Percentiles rank a stretch among this genome's conserved stretches.
Evolutionary conservation across 208 protist genomes (phyloP).

Genomic region (Tritrichomonas foetus): DNA sequence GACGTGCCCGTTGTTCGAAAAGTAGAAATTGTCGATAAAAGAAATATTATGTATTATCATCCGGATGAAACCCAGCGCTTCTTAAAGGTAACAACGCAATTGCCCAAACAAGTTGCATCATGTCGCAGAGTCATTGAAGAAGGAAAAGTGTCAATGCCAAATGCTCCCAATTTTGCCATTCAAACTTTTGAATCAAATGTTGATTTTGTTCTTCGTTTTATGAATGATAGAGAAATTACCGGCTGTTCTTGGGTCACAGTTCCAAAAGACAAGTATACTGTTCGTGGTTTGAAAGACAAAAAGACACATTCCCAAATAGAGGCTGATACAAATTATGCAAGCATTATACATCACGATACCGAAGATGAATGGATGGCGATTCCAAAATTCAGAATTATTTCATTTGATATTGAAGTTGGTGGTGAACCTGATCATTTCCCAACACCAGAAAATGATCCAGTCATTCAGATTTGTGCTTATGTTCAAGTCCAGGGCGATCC

Average conservation of each 20-base stretch:
- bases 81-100: constrained; percentile 49
- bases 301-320: constrained; percentile 52
- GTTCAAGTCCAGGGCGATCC: constrained; percentile 67
- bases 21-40: constrained; percentile 17
- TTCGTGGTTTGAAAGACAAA: neutral
- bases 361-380: constrained; percentile 80
- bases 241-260: constrained; percentile 65
- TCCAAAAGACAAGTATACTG: neutral
- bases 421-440: constrained; percentile 94
- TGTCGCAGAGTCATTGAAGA: constrained; percentile 50
- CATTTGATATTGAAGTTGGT: constrained; percentile 90
- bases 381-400: constrained; percentile 94
- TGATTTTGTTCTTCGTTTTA: constrained; percentile 85
- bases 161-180: constrained; percentile 58
- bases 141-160: neutral
- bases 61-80: constrained; percentile 31
- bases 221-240: constrained; percentile 89
- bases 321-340: constrained; percentile 62
- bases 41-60: constrained; percentile 42
- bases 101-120: constrained; percentile 53
- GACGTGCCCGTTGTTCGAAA: neutral
- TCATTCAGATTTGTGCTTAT: constrained; percentile 94
- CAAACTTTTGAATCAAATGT: constrained; percentile 95
- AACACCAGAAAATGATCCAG: constrained; percentile 90
- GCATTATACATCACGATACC: constrained; percentile 60